Evolutionary conservation across 2,329 filamentous ascomycete genomes (phyloP), one percentile per base, ranked within the genome.

Genomic region (Fusarium sp.): DNA sequence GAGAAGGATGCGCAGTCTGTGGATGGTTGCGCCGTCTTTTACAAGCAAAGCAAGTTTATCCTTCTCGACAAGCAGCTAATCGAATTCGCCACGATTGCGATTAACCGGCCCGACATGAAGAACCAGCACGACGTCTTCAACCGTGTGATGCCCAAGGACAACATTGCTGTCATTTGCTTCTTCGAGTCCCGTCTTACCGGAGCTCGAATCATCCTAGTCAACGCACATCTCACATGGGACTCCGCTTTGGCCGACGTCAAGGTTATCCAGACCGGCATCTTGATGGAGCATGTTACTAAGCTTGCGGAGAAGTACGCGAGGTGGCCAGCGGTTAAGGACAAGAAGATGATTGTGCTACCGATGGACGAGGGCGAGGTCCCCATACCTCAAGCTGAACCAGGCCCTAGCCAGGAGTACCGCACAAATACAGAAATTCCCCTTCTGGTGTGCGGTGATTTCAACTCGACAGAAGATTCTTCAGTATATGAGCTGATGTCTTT

Each of bases 91-190:
- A 92, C 93, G 62, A 93, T 93, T 58, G 95, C 95, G 70, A 97
- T 99, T 80, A 96, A 97, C 77, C 87, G 96, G 70, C 93, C 94
- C 5, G 96, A 98, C 78, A 97, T 98, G 89, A 98, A 98, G 82
- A 93, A 94, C 58, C 93, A 97, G 75, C 93, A 97, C 77, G 96
- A 99, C 75, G 95, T 98, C 59, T 98, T 97, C 86, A 99, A 99
- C 79, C 92, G 96, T 28, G 92, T 99, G 64, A 98, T 98, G 96
- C 94, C 95, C 65, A 93, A 96, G 81, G 96, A 99, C 84, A 95
- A 98, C 78, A 97, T 99, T 79, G 96, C 92, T 18, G 91, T 97
- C 47, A 89, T 97, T 47, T 90, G 92, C 57, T 97, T 98, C 83
- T 89, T 99, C 67, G 96, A 99, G 80, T 98, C 97, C 75, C 89